A percentile compares a stretch with the other conserved stretches of the same genome.
These are phyloP conservation scores for Neurospora sp. DNA, from an alignment of 495 filamentous ascomycete species.

Conservation along the genomic window DNA sequence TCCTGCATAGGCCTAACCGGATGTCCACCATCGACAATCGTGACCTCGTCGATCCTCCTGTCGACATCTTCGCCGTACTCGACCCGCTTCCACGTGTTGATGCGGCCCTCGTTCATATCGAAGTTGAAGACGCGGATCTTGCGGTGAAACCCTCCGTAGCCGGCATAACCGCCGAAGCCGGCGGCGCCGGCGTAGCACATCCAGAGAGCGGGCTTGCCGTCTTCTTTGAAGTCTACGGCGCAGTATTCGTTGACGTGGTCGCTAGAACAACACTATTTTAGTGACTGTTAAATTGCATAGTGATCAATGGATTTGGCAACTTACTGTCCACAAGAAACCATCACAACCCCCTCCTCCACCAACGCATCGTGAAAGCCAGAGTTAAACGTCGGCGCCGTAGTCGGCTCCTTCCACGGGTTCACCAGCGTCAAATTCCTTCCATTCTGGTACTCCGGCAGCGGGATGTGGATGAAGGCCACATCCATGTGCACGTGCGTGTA, in stretches of 20 bases:
- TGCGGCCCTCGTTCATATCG: constrained; percentile 76
- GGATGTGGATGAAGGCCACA: constrained; percentile 96
- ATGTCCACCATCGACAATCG: constrained; percentile 74
- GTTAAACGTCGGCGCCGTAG: constrained; percentile 83
- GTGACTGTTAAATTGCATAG: not conserved
- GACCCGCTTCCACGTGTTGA: constrained; percentile 84
- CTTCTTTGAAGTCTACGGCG: constrained; percentile 47
- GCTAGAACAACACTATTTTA: constrained; percentile 26
- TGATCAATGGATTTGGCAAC: constrained; percentile 22
- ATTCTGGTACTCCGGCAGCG: constrained; percentile 73
- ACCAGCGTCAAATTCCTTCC: constrained; percentile 35
- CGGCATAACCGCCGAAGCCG: constrained; percentile 91
- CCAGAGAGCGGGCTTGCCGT: constrained; percentile 69
- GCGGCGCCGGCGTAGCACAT: constrained; percentile 93
- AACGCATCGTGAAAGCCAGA: constrained; percentile 80
- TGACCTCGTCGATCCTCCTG: constrained; percentile 68
- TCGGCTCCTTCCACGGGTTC: constrained; percentile 61
- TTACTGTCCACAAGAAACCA: constrained; percentile 87
- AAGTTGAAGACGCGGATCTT: constrained; percentile 84
- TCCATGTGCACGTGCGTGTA: constrained; percentile 92
- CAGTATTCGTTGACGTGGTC: constrained; percentile 98
- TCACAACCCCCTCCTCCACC: constrained; percentile 69
- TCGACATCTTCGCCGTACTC: constrained; percentile 68
- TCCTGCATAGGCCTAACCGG: constrained; percentile 34
- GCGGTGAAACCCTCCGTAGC: constrained; percentile 75